Conservation (phyloP, 2,329 filamentous ascomycete genomes). For the Fusarium heterosporum region DNA sequence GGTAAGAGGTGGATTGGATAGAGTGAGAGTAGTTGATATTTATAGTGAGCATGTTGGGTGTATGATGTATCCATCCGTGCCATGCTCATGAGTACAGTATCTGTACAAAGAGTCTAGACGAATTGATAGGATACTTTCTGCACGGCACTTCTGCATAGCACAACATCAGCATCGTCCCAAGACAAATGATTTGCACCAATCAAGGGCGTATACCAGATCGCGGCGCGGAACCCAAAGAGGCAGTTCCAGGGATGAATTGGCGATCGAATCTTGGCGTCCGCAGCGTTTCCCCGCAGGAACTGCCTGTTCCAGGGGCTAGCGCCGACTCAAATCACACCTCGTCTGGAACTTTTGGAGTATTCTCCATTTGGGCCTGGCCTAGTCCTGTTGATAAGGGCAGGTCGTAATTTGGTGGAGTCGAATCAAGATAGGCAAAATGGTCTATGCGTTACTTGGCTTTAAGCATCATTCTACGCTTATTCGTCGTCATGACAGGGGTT, state of each 20-base stretch:
- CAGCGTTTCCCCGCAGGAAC: conserved; percentile 33
- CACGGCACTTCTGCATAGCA: conserved; percentile 32
- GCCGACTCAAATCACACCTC: conserved; percentile 40
- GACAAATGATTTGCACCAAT: too few species aligned
- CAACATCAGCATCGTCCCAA: conserved; percentile 5
- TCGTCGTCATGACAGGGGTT: conserved; percentile 25
- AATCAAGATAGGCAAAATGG: conserved; percentile 2
- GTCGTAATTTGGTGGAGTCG: too few species aligned
- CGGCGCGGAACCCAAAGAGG: conserved; percentile 39
- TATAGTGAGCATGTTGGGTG: conserved; percentile 5
- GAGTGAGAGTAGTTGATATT: conserved; percentile 20
- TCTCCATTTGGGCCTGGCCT: conserved; percentile 31
- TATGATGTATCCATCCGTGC: not conserved
- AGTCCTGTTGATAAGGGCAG: conserved; percentile 48
- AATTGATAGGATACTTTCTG: conserved; percentile 23
- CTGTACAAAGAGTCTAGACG: not conserved
- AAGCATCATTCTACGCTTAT: conserved; percentile 41
- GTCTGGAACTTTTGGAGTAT: conserved; percentile 41
- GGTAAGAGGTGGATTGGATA: not conserved
- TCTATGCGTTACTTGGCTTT: not conserved
- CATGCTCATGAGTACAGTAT: not conserved
- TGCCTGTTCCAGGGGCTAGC: conserved; percentile 44
- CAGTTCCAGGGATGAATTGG: conserved; percentile 37
- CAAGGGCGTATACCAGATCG: conserved; percentile 9
- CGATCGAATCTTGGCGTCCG: conserved; percentile 39